phyloP scores from a whole-genome alignment of 345 rosid species.

The Anastatica hierochuntica region DNA sequence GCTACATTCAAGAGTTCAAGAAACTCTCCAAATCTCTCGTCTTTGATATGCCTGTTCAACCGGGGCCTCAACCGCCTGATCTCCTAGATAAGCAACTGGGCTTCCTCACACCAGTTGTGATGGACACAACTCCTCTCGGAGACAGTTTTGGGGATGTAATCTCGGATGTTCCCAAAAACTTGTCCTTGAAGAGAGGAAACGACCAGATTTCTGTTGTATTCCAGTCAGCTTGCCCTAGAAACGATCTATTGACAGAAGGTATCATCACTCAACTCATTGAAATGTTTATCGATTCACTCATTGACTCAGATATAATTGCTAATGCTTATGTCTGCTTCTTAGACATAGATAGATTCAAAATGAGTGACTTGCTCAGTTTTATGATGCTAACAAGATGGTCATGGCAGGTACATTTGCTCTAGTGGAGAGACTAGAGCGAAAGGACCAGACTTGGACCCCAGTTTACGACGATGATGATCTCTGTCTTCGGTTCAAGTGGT shows the following conservation, averaged over 20 bases:
- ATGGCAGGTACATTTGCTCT: conserved; percentile 52
- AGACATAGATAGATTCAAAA: too few relatives aligned
- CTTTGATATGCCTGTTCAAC: conserved; percentile 38
- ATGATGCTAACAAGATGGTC: conserved; percentile 9
- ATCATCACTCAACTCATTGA: conserved; percentile 7
- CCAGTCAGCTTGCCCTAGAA: conserved; percentile 96
- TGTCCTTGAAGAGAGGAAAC: conserved; percentile 59
- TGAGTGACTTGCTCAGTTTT: background rate
- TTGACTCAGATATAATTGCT: background rate
- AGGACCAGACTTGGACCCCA: conserved; percentile 64
- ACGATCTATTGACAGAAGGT: conserved; percentile 90
- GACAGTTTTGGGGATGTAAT: conserved; percentile 68
- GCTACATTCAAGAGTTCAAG: conserved; percentile 86
- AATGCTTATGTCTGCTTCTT: background rate
- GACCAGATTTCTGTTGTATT: conserved; percentile 59
- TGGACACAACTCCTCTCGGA: conserved; percentile 72
- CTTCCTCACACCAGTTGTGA: conserved; percentile 73
- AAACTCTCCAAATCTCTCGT: conserved; percentile 62
- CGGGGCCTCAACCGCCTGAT: conserved; percentile 78
- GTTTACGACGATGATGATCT: conserved; percentile 87
- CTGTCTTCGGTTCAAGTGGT: conserved; percentile 84
- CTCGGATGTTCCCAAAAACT: conserved; percentile 62
- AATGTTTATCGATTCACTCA: background rate
- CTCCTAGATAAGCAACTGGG: conserved; percentile 68
- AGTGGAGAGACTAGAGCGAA: conserved; percentile 63